Evolutionary conservation across 495 filamentous ascomycete genomes (phyloP), one percentile per base, ranked within the genome.

Genomic region (Aspergillus biplanus): DNA sequence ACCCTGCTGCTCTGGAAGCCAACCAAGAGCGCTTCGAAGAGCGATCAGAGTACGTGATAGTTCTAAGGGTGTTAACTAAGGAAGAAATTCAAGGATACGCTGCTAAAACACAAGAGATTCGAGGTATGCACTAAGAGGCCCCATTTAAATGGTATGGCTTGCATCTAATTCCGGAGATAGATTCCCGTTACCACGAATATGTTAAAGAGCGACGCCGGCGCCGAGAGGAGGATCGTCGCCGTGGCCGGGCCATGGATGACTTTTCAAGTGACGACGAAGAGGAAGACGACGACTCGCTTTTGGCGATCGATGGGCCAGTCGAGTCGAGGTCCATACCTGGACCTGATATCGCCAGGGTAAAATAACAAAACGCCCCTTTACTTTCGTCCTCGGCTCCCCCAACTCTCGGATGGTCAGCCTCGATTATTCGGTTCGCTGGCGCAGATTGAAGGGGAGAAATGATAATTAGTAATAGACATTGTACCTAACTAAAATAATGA

Each of bases 1-100:
- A 92, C 66, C 91, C 92, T 0, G 89, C 88, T 59, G 91, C 92
- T 0, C 78, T 96, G 56, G 86, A 89, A 61, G 81, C 86, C 13
- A 90, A 86, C 1, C 88, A 90, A 66, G 92, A 95, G 76, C 85
- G 92, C 31, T 96, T 86, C 66, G 92, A 94, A 68, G 87, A 93
- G 67, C 83, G 90, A 47, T 79, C 89, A 52, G 90, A 94, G 50
- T 92, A 90, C 71, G 90, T 96, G 42, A 94, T 96, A 74, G 92
- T 95, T 5, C 75, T 95, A 61, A 79, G 91, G 42, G 91, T 95
- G 16, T 70, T 96, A 67, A 86, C 80, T 31, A 90, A 89, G 75
- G 90, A 93, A 59, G 91, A 96, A 67, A 92, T 96, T 52, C 88
- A 95, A 70, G 85, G 80, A 4, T 90, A 92, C 69, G 90, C 91